Evolutionary conservation across 331 rosid genomes (phyloP), one percentile per base, ranked within the genome.

Genomic region (Phaseolus coccineus): DNA sequence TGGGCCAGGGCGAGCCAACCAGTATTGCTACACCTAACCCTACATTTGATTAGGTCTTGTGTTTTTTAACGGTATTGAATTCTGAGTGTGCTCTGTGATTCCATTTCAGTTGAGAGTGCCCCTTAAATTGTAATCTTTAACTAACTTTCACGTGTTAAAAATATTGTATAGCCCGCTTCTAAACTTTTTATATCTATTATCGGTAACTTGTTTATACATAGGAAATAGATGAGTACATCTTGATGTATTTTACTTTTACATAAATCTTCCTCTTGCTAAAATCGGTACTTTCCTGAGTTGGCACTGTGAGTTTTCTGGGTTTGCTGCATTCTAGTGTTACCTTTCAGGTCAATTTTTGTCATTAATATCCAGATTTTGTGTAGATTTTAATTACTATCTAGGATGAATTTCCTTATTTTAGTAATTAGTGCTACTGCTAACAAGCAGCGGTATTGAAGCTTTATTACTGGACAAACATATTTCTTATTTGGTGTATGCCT

Each of bases 401-500:
- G 14, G 33, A 52, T 31, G 72, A 16, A 31, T 51, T 24, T 66
- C 56, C 77, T 8, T 22, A 40, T 15, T 57, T 11, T 25, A 66
- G 33, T 31, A 24, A 39, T n/a, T 64, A n/a, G 69, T 27, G 65
- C 37, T 58, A 27, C 47, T 63, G 58, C 40, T 8, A n/a, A 4
- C 12, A 46, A 66, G 63, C 30, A 16, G 47, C 62, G 66, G n/a
- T 13, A 33, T 27, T 73, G 44, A 40, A 53, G 76, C 58, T 78
- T 33, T 73, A 25, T 62, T 25, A 13, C 42, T 44, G 46, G 70
- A 30, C 40, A 72, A 13, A 10, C 42, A 51, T 75, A 19, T 24
- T 79, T 47, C 42, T 31, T 84, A 53, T 80, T 76, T 74, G 56
- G 16, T 59, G 53, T 40, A 6, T 69, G 69, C 76, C 64, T 67